Evolutionary conservation across 192 early-diverging fungal genomes (phyloP).

Genomic region (Gonapodya sp.): DNA sequence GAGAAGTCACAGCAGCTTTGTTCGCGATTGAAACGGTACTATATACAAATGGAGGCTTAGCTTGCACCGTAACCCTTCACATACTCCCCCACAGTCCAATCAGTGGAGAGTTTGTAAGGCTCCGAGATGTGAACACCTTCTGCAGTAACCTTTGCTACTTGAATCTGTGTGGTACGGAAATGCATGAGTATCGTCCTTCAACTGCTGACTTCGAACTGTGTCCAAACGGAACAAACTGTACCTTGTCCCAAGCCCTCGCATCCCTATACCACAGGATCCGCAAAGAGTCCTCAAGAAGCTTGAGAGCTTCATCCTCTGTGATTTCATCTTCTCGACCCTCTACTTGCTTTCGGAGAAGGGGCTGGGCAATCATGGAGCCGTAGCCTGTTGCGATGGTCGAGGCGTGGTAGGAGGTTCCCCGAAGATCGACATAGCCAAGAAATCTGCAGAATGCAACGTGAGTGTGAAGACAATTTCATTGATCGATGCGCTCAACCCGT

Average conservation of each 20-base stretch:
- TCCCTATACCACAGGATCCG: slow-evolving; percentile 92
- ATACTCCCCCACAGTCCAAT: slow-evolving; percentile 82
- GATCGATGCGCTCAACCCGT: no score
- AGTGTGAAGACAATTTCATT: not conserved
- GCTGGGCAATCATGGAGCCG: slow-evolving; percentile 80
- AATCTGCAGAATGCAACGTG: slow-evolving; percentile 53
- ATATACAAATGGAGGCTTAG: no score
- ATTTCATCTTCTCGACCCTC: slow-evolving; percentile 78
- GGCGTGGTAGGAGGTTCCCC: slow-evolving; percentile 88
- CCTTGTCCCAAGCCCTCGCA: slow-evolving; percentile 83
- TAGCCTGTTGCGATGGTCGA: slow-evolving; percentile 90
- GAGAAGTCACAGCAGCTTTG: no score
- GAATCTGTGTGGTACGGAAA: no score
- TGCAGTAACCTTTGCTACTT: slow-evolving; percentile 81
- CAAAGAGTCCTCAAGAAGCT: slow-evolving; percentile 81
- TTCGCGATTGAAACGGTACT: no score
- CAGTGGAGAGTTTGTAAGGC: slow-evolving; percentile 76
- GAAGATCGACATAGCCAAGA: slow-evolving; percentile 85
- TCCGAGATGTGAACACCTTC: slow-evolving; percentile 74
- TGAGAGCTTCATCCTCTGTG: slow-evolving; percentile 79
- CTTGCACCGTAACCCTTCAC: slow-evolving; percentile 61
- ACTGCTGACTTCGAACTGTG: no score
- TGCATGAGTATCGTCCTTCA: no score
- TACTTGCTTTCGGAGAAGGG: slow-evolving; percentile 82
- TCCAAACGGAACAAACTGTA: no score